Evolutionary conservation across 179 eudicot genomes (phyloP).

Genomic region (Monotropa hypopitys): DNA sequence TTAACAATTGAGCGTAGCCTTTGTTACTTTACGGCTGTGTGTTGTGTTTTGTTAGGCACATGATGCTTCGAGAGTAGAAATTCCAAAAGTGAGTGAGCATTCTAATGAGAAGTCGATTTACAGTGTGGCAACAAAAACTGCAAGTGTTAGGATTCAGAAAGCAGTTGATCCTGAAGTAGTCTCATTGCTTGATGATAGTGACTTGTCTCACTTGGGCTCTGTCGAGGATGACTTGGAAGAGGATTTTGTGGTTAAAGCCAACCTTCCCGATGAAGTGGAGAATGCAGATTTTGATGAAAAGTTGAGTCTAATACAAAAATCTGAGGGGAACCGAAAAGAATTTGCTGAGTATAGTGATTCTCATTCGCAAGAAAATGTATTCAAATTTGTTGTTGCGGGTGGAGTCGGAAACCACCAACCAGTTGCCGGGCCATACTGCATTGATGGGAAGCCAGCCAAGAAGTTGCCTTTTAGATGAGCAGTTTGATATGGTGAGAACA

Average conservation of each 20-base stretch:
- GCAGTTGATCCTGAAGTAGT: slow-evolving; percentile 75
- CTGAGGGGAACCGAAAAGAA: slow-evolving; percentile 10
- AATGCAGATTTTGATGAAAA: slow-evolving; percentile 22
- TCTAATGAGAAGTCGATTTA: slow-evolving; percentile 37
- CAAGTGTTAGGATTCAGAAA: slow-evolving; percentile 55
- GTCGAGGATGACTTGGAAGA: slow-evolving; percentile 85
- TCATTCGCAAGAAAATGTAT: slow-evolving; percentile 7
- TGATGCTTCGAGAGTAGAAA: slow-evolving; percentile 70
- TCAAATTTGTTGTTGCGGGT: slow-evolving; percentile 7
- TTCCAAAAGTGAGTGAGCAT: slow-evolving; percentile 29
- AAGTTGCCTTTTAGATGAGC: slow-evolving; percentile 55
- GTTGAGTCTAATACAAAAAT: slow-evolving; percentile 15
- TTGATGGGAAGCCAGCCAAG: slow-evolving; percentile 40
- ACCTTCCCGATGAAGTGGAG: slow-evolving; percentile 38
- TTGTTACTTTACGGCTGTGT: background rate
- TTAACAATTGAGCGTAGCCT: background rate
- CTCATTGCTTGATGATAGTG: slow-evolving; percentile 59
- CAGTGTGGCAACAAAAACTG: slow-evolving; percentile 62
- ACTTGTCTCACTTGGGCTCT: slow-evolving; percentile 52
- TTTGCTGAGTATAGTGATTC: slow-evolving; percentile 5
- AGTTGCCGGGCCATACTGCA: slow-evolving; percentile 2
- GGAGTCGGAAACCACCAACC: slow-evolving; percentile 11
- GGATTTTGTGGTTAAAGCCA: slow-evolving; percentile 73
- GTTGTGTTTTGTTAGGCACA: slow-evolving; percentile 40
- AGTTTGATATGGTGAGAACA: slow-evolving; percentile 69